Evolutionary conservation across 129 eudicot genomes (phyloP), one percentile per base, ranked within the genome.

Genomic region (Sambucus nigra): DNA sequence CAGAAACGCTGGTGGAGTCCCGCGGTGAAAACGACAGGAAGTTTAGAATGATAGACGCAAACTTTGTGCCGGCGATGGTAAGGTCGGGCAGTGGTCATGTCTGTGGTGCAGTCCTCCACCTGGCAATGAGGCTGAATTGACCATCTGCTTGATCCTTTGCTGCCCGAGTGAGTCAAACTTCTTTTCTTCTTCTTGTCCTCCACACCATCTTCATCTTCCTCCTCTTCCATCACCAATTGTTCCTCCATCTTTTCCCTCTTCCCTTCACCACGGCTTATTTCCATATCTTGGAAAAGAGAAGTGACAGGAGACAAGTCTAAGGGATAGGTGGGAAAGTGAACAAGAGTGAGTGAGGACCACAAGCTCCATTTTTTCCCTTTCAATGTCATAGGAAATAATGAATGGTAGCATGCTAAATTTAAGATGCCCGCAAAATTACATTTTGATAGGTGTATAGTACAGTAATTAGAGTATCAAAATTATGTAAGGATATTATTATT

Each of bases 61-160:
- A 88, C 97, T 75, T 75, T 88, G 64, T 88, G 97, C 19, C 97
- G 69, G 9, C 97, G 80, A 44, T 88, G 92, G 63, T 88, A 88
- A 5, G 78, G 49, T 71, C 80, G 80, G 54, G 85, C 82, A 49
- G 69, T 60, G 35, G 68, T 69, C 87, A 88, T 66, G 53, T 88
- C 79, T 5, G 80, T 69, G 0, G 53, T 63, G 69, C 97, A 88
- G 28, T 66, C 63, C 49, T 73, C 87, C 25, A 79, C 84, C 60
- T 88, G 97, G 49, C 97, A 88, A 60, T 67, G 57, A 32, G 77
- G 80, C 60, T 74, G 75, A 10, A 51, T 28, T 21, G 80, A 66
- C 57, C 88, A 84, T 31, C 76, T 63, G 11, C 78, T 41, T 0
- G 80, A 72, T 47, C 67, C 72, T 63, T 66, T 80, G 51, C 68